Base-by-base conservation (phyloP, 78 protist species). In the Dictyostelium purpureum region DNA sequence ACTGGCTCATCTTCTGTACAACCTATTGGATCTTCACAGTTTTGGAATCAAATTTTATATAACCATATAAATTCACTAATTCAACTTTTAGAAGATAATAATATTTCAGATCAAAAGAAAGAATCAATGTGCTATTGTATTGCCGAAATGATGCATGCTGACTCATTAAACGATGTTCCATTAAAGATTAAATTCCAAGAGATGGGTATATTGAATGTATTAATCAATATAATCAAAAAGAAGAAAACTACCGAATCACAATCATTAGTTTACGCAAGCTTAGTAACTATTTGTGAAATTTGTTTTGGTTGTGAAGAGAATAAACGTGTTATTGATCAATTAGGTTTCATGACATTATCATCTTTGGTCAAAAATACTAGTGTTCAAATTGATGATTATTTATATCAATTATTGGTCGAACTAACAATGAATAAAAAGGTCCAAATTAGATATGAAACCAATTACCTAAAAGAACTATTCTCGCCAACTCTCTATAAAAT, bases 261-360 rank as follows among this genome's bases (percentile, higher is more conserved):
- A 28, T 33, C 52, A 24, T n/a, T 85, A n/a, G 82, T 73, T 38
- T 85, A 85, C 16, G 80, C 92, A 6, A 12, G 77, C 5, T 38
- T 85, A 19, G 80, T 73, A 26, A 51, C 92, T 9, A 42, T 85
- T 42, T 85, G 92, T 33, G 92, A 85, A 66, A 33, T 73, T 18
- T 85, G 83, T 35, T 74, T 56, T 61, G 82, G 75, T 18, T 85
- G 92, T 77, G 92, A 85, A 31, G 92, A 85, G 57, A 85, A 85
- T 42, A 70, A 73, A 66, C 56, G 83, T 21, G 76, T 85, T 2
- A 26, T 85, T 3, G 92, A 85, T 42, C 49, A 24, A 59, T 40
- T n/a, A 28, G 92, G 92, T 11, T 85, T 59, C 59, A 85, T 85
- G 77, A 38, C 73, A 10, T 24, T 85, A 42, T 85, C 92, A 12